Base-by-base conservation (phyloP, 2,329 filamentous ascomycete genomes). In the Clonostachys rosea region DNA sequence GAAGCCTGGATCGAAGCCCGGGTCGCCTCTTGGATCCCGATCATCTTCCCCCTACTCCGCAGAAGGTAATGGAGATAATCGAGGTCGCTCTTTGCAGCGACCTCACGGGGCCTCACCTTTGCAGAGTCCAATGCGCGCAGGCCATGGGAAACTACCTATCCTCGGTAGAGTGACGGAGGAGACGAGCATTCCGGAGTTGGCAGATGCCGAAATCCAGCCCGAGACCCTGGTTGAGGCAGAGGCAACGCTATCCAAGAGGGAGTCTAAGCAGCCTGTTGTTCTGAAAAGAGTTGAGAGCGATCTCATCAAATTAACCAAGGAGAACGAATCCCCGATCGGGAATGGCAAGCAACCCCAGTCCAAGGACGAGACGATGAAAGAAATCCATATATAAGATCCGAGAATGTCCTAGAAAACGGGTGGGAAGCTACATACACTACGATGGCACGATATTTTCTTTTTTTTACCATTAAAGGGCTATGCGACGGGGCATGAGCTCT, bases 131-230 rank as follows among this genome's bases (percentile, higher is more conserved):
- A 87, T 82, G 60, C 74, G 81, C 49, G 79, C 85, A 2, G 76
- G 79, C 12, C 82, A 78, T 51, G 79, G 81, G 54, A 84, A 90
- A 58, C 77, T 84, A 13, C 89, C 84, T 55, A 87, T 87, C 14
- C 70, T 92, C 48, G 85, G 86, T 44, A 76, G 85, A 52, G 88
- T 92, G 13, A 80, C 85, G 1, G 89, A 92, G 66, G 89, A 92
- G 63, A 59, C 65, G 10, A 57, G 65, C 24, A 63, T 70, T 42
- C 67, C 69, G 5, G 68, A 71, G 43, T 69, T 62, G 55, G 67
- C 52, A 49, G 60, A 55, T 34, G 61, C 63, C 40, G 52, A 61
- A 7, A 66, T 71, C 43, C 68, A 74, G 51, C 67, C 73, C 16
- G 64, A 68, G 46, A 78, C 76, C 52, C 68, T 83, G 14, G 75